Percentiles rank a stretch among this genome's conserved stretches.
Conservation (phyloP, 305 asterid genomes). For the Plantago coronopus region DNA sequence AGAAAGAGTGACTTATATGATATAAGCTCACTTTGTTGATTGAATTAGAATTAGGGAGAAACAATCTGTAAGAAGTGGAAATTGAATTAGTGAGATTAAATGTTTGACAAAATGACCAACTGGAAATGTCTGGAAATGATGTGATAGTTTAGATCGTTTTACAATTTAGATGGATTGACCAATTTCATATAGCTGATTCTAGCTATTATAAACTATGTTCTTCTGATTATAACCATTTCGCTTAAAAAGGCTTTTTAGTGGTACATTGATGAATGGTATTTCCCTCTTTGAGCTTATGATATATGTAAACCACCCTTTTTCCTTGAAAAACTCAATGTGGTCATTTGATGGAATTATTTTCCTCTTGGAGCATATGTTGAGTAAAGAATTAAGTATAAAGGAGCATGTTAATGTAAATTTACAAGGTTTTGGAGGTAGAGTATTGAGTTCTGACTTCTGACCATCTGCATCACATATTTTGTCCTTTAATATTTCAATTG, state of each 20-base stretch:
- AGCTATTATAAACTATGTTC: background rate
- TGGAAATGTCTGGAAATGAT: background rate
- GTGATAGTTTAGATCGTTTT: background rate
- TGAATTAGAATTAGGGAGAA: background rate
- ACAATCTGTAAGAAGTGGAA: background rate
- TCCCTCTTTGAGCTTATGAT: too few species aligned
- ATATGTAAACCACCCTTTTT: too few species aligned
- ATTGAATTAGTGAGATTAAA: background rate
- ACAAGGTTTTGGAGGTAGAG: background rate
- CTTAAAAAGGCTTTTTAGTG: background rate
- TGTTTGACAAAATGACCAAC: too few species aligned
- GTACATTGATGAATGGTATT: background rate
- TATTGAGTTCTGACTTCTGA: background rate
- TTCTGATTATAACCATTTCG: too few species aligned
- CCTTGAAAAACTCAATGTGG: too few species aligned
- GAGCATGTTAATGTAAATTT: background rate
- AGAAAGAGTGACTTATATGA: too few species aligned
- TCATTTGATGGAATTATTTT: too few species aligned
- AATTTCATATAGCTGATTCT: background rate
- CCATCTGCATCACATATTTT: background rate
- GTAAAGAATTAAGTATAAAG: background rate
- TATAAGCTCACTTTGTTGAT: background rate
- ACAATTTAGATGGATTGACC: background rate
- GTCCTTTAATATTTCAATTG: background rate
- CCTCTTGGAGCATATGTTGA: background rate